phyloP scores from a whole-genome alignment of 441 rosid species.

The Gossypium lobatum region DNA sequence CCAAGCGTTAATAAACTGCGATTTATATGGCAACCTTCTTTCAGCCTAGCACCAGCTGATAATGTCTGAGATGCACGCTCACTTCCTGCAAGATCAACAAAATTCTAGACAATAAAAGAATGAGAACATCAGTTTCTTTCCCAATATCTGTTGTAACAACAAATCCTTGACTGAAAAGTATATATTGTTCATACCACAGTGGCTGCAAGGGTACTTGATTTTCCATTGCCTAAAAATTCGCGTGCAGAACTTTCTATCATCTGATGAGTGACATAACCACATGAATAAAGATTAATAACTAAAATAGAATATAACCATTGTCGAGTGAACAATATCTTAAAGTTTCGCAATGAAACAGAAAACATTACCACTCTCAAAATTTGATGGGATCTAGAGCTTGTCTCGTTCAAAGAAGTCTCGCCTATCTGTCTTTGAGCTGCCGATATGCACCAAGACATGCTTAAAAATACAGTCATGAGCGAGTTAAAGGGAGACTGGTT shows the following conservation, averaged over 20 bases:
- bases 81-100: slow-evolving; percentile 77
- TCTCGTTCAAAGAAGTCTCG: slow-evolving; percentile 85
- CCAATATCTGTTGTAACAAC: neutral
- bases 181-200: slow-evolving; percentile 51
- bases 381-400: slow-evolving; percentile 97
- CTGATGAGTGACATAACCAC: slow-evolving; percentile 32
- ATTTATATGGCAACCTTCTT: slow-evolving; percentile 75
- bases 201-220: slow-evolving; percentile 71
- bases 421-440: slow-evolving; percentile 96
- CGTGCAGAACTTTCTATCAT: slow-evolving; percentile 77
- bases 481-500: slow-evolving; percentile 8
- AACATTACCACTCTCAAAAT: slow-evolving; percentile 75
- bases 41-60: slow-evolving; percentile 66
- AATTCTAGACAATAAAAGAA: slow-evolving; percentile 43
- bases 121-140: slow-evolving; percentile 8
- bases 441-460: slow-evolving; percentile 17
- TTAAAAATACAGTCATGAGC: slow-evolving; percentile 15
- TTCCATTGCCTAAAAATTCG: slow-evolving; percentile 55
- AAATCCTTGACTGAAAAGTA: slow-evolving; percentile 2
- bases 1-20: slow-evolving; percentile 70
- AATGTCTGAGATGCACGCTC: slow-evolving; percentile 76
- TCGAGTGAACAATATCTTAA: neutral
- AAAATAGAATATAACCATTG: neutral
- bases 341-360: slow-evolving; percentile 17
- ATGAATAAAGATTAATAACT: slow-evolving; percentile 12